Base-by-base conservation (phyloP, 176 grass and related monocot genomes). In the Hyparrhenia diplandra region DNA sequence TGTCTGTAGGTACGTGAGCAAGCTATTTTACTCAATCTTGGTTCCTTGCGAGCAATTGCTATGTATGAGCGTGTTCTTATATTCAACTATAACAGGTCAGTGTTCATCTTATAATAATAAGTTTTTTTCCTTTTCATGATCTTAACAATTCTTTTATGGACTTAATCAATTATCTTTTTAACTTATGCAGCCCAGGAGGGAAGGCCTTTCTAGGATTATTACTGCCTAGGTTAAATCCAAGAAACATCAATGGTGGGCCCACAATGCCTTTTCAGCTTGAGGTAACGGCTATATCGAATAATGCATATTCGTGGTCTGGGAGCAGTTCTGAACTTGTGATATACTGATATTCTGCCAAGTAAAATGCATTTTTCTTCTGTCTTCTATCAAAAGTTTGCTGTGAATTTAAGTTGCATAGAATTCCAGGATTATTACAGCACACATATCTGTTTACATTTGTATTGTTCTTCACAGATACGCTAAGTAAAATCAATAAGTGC, bases 241-340 rank as follows among this genome's bases (percentile, higher is more conserved):
- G 86, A 86, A 85, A 86, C 79, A 91, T 86, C 57, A 93, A 84
- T 74, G 92, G 86, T 68, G 90, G 92, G 40, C 96, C 90, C 34
- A 34, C 82, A 85, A 98, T 98, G 96, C 90, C 92, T 82, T 98
- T 95, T 85, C 92, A 98, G 81, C 96, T 98, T 69, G 96, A 98
- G 90, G 96, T 98, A 93, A 85, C 40, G 54, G 36, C 77, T 64
- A 27, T 75, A 64, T 49, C 14, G 69, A 62, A 64, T 66, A 74
- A 34, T 81, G 8, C 16, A 24, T 70, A 83, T 84, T 83, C 54
- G 25, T 28, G 74, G 7, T 69, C 16, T 23, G n/a, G 28, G n/a
- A 83, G 68, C 5, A 68, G 21, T 46, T 21, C 69, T 80, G 62
- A 64, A 80, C 14, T 31, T 43, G 21, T 54, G 6, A 54, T 57